These are phyloP conservation scores for Apiotrichum akiyoshidainum DNA, from an alignment of 1,284 basidiomycete genomes.

Conservation along the genomic window DNA sequence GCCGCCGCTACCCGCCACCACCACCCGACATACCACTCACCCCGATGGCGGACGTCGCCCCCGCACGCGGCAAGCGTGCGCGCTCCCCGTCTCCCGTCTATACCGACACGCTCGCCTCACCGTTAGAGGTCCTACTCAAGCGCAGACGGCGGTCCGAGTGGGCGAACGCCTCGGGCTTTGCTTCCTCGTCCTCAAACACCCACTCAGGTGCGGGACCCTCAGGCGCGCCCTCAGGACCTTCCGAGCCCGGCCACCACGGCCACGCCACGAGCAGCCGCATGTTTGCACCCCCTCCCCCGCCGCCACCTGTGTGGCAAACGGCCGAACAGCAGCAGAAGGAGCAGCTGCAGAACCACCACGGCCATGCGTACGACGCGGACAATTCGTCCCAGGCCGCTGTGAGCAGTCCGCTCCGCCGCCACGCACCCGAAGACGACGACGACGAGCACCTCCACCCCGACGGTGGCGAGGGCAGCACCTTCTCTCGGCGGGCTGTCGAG, in stretches of 20 bases:
- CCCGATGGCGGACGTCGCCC: conserved; percentile 22
- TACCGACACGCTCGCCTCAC: conserved; percentile 35
- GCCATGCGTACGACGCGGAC: not conserved
- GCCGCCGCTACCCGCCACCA: not conserved
- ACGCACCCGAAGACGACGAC: not conserved
- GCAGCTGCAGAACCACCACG: not conserved
- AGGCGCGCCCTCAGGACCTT: too few relatives aligned
- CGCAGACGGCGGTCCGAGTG: conserved; percentile 28
- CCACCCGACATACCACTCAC: not conserved
- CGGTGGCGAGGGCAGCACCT: not conserved
- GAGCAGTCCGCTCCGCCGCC: conserved; percentile 6
- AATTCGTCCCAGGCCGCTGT: not conserved
- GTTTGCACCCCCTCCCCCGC: conserved; percentile 8
- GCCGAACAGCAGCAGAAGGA: not conserved
- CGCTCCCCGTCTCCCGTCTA: conserved; percentile 39
- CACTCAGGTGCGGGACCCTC: too few relatives aligned
- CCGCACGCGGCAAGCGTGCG: conserved; percentile 32
- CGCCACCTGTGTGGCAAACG: conserved; percentile 4
- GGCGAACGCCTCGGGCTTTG: not conserved
- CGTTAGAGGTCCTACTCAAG: conserved; percentile 42
- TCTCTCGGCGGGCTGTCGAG: conserved; percentile 10
- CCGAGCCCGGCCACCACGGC: not conserved
- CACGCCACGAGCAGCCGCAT: not conserved
- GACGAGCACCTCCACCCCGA: not conserved
- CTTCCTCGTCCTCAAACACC: too few relatives aligned